Conservation (phyloP, 1,284 basidiomycete species). For the Volvariella surrecta region DNA sequence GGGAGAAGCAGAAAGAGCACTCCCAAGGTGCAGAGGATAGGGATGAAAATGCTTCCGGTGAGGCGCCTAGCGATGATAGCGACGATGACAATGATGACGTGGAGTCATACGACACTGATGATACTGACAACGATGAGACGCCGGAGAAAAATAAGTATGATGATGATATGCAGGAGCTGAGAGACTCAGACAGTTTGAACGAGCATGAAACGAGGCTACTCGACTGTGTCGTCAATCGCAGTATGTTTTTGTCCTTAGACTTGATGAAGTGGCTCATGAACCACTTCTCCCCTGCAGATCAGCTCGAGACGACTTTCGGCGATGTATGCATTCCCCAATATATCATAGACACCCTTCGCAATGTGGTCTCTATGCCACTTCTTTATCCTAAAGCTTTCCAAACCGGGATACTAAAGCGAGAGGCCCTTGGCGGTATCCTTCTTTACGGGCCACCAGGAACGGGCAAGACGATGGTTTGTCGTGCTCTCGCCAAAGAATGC, state of each 20-base stretch:
- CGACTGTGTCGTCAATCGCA: conserved; percentile 9
- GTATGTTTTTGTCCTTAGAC: conserved; percentile 1
- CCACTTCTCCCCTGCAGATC: conserved; percentile 4
- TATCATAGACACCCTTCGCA: conserved; percentile 11
- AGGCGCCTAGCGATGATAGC: too few relatives aligned
- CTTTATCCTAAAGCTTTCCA: conserved; percentile 11
- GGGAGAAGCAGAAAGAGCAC: too few relatives aligned
- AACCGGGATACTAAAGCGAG: conserved; percentile 11
- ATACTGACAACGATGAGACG: conserved; percentile 1
- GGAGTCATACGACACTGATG: too few relatives aligned
- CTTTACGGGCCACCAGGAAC: conserved; percentile 14
- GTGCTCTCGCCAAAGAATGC: conserved; percentile 12
- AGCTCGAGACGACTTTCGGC: conserved; percentile 10
- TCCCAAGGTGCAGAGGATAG: too few relatives aligned
- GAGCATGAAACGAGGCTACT: conserved; percentile 8
- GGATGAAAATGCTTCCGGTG: too few relatives aligned
- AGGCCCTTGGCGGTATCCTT: conserved; percentile 11
- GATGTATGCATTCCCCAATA: conserved; percentile 10
- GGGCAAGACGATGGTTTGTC: conserved; percentile 13
- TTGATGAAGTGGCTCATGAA: background rate
- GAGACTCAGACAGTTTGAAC: conserved; percentile 4
- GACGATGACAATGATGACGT: too few relatives aligned
- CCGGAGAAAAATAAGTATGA: conserved; percentile 5
- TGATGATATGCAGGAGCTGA: conserved; percentile 8
- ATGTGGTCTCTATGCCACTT: conserved; percentile 12